Evolutionary conservation across 139 green algal genomes (phyloP).

Genomic region (Coelastrella sp.): DNA sequence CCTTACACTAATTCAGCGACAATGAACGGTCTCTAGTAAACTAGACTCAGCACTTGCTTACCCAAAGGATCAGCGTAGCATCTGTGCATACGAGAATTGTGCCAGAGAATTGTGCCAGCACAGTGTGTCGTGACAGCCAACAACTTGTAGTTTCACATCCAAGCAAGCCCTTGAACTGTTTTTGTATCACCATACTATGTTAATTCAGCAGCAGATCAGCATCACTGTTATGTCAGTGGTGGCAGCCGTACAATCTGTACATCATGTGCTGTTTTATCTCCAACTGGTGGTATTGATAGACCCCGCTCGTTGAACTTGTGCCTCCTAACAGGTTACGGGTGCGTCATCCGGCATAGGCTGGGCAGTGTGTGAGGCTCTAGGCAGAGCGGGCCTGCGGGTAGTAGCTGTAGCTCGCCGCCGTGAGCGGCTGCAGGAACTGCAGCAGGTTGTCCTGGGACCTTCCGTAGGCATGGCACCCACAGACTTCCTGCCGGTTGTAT

Average conservation of each 20-base stretch:
- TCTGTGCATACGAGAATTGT: background rate
- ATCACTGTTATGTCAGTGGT: no score
- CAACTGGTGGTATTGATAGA: no score
- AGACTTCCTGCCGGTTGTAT: conserved; percentile 88
- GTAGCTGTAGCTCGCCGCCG: conserved; percentile 80
- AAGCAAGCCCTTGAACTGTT: no score
- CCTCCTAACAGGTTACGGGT: conserved; percentile 59
- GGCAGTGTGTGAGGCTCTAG: conserved; percentile 71
- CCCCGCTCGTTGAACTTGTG: no score
- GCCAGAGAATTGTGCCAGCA: background rate
- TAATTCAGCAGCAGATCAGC: no score
- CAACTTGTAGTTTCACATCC: no score
- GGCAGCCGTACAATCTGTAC: no score
- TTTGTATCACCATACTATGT: no score
- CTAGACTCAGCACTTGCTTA: background rate
- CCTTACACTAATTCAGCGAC: no score
- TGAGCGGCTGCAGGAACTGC: conserved; percentile 79
- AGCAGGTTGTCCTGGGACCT: conserved; percentile 64
- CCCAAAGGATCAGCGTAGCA: background rate
- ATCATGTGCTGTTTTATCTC: no score
- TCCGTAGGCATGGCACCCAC: conserved; percentile 61
- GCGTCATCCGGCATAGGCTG: conserved; percentile 83
- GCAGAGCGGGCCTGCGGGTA: conserved; percentile 74
- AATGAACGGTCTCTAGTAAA: no score
- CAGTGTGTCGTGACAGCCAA: no score